Conservation (phyloP, 1,139 yeast species). For the Yamadazyma diddensiae region DNA sequence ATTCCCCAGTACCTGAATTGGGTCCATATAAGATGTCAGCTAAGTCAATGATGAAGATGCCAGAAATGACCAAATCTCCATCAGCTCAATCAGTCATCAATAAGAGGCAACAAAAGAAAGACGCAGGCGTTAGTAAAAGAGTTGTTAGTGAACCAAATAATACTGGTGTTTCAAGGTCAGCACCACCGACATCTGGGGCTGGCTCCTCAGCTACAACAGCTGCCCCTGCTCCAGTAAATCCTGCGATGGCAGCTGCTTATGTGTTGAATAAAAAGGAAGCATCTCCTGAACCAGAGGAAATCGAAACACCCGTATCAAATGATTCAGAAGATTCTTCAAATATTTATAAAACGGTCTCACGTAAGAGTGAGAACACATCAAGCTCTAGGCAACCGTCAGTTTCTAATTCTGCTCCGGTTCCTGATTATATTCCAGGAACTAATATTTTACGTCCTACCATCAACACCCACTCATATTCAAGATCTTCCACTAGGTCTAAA, state of each 20-base stretch:
- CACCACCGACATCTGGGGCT: constrained; percentile 1
- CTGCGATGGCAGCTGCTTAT: constrained; percentile 47
- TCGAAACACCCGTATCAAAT: no score
- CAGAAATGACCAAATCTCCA: constrained; percentile 33
- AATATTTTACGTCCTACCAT: constrained; percentile 55
- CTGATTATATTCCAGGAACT: constrained; percentile 55
- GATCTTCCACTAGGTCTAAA: constrained; percentile 16
- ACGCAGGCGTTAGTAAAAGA: constrained; percentile 10
- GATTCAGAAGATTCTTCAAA: constrained; percentile 10
- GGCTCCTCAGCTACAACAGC: neutral
- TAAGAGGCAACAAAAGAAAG: constrained; percentile 6
- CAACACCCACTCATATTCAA: constrained; percentile 32
- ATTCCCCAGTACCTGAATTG: constrained; percentile 65
- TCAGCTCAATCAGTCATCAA: constrained; percentile 16
- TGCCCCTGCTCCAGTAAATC: constrained; percentile 21
- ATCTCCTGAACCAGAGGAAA: constrained; percentile 13
- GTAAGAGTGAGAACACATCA: constrained; percentile 7
- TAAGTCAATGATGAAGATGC: constrained; percentile 55
- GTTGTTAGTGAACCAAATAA: constrained; percentile 17
- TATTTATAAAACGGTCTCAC: constrained; percentile 14
- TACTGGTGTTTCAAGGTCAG: constrained; percentile 6
- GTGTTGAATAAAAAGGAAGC: constrained; percentile 32
- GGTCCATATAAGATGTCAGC: constrained; percentile 63
- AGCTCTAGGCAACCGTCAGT: constrained; percentile 4
- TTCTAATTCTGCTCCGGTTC: constrained; percentile 8